Percentiles rank a stretch among this genome's conserved stretches.
Evolutionary conservation across 2,329 filamentous ascomycete species (phyloP).

Genomic region (Thielaviopsis punctulata): DNA sequence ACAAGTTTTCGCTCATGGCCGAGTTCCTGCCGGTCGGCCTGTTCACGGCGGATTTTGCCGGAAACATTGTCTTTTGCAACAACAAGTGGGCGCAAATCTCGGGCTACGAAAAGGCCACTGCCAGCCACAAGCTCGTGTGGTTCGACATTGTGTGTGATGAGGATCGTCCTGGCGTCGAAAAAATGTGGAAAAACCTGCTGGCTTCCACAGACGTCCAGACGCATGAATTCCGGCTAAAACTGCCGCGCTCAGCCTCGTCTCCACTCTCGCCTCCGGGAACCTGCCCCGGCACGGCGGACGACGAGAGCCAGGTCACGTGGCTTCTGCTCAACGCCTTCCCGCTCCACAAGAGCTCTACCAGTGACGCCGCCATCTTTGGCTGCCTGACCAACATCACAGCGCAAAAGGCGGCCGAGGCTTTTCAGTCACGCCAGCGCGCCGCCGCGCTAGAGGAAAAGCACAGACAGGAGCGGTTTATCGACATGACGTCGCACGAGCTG

Average conservation of each 20-base stretch:
- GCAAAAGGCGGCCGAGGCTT: constrained; percentile 69
- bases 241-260: constrained; percentile 33
- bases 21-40: constrained; percentile 72
- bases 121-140: constrained; percentile 48
- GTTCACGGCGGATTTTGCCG: constrained; percentile 60
- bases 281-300: no score
- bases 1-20: constrained; percentile 68
- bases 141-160: constrained; percentile 54
- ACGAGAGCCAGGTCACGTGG: constrained; percentile 63
- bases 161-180: constrained; percentile 40
- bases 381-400: constrained; percentile 73
- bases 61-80: constrained; percentile 63
- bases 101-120: constrained; percentile 40
- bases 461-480: constrained; percentile 55
- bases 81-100: constrained; percentile 63
- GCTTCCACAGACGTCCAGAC: constrained; percentile 46
- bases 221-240: constrained; percentile 60
- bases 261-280: not conserved
- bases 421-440: constrained; percentile 60
- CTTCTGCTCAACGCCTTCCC: constrained; percentile 62
- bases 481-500: constrained; percentile 61
- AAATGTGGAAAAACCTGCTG: constrained; percentile 46
- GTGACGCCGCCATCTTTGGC: constrained; percentile 59
- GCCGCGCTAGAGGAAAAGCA: constrained; percentile 68
- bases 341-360: constrained; percentile 45